A percentile compares a stretch with the other conserved stretches of the same genome.
Conservation (phyloP, 2,329 filamentous ascomycete genomes). For the Penicillium aurantiogriseum region DNA sequence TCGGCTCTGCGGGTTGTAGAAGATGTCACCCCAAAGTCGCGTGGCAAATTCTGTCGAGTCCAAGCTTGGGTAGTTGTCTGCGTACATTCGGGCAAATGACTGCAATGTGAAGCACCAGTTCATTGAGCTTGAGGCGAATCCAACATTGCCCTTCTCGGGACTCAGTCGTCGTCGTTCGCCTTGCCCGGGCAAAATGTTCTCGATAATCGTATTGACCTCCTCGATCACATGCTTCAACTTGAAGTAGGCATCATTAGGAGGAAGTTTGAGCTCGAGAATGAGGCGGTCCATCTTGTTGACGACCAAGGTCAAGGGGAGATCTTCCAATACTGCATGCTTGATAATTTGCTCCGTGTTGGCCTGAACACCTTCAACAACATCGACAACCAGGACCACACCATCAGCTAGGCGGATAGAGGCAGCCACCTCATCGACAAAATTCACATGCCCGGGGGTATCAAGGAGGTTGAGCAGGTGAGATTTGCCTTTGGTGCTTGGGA, state of each 20-base stretch:
- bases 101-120: constrained; percentile 94
- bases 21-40: constrained; percentile 93
- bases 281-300: constrained; percentile 97
- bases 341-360: constrained; percentile 96
- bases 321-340: constrained; percentile 88
- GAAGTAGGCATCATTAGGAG: constrained; percentile 94
- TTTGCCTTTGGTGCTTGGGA: constrained; percentile 86
- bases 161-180: constrained; percentile 80
- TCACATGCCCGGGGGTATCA: constrained; percentile 95
- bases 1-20: constrained; percentile 86
- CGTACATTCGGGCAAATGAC: constrained; percentile 96
- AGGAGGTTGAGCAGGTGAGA: constrained; percentile 93
- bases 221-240: constrained; percentile 99
- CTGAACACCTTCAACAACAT: constrained; percentile 98
- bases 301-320: constrained; percentile 82
- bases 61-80: constrained; percentile 78
- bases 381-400: constrained; percentile 88
- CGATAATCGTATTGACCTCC: constrained; percentile 94
- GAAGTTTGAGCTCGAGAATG: constrained; percentile 89
- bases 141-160: constrained; percentile 96
- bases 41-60: constrained; percentile 79
- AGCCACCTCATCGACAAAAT: constrained; percentile 97
- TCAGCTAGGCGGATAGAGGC: constrained; percentile 83
- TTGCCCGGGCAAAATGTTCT: constrained; percentile 76
- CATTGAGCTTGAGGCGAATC: constrained; percentile 90